Percentiles rank a stretch among this genome's conserved stretches.
These are phyloP conservation scores for Oryza rufipogon DNA, from an alignment of 176 grass and related monocot species.

Conservation along the genomic window DNA sequence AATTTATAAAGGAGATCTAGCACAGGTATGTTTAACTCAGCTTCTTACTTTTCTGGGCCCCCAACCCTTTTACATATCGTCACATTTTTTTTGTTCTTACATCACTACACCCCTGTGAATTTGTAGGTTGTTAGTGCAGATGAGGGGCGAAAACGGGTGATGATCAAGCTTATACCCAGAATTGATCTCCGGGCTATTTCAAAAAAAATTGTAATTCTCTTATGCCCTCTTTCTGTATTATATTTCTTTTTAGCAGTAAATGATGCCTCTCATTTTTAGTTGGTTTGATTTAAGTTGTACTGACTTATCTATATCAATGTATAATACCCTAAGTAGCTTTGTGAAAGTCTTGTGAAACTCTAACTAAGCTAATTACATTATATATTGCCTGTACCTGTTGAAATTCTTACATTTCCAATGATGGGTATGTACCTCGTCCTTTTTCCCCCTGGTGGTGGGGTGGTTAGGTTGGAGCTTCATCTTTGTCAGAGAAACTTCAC, in stretches of 20 bases:
- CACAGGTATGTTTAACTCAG: slow-evolving; percentile 56
- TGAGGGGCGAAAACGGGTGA: slow-evolving; percentile 71
- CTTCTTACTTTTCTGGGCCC: not conserved
- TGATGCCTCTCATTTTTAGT: not conserved
- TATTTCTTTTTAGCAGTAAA: slow-evolving; percentile 24
- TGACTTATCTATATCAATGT: not conserved
- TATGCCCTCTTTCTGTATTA: not conserved
- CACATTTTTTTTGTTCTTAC: slow-evolving; percentile 40
- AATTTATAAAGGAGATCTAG: slow-evolving; percentile 97
- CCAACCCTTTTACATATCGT: slow-evolving; percentile 31
- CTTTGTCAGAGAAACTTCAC: slow-evolving; percentile 28
- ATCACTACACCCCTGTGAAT: slow-evolving; percentile 33
- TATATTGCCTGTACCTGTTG: not conserved
- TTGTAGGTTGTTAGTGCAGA: slow-evolving; percentile 73
- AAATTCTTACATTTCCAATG: not conserved
- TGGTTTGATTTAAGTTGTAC: slow-evolving; percentile 18
- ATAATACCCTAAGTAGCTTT: not conserved
- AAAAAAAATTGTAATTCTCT: slow-evolving; percentile 74
- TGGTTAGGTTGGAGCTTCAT: not conserved
- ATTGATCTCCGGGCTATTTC: slow-evolving; percentile 91
- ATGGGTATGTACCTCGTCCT: not conserved
- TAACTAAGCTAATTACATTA: not conserved
- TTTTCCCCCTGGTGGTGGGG: not conserved
- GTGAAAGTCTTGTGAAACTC: slow-evolving; percentile 1
- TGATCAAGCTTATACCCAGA: slow-evolving; percentile 91